These are phyloP conservation scores for Seiridium cupressi DNA, from an alignment of 2,329 filamentous ascomycete genomes.

Conservation along the genomic window DNA sequence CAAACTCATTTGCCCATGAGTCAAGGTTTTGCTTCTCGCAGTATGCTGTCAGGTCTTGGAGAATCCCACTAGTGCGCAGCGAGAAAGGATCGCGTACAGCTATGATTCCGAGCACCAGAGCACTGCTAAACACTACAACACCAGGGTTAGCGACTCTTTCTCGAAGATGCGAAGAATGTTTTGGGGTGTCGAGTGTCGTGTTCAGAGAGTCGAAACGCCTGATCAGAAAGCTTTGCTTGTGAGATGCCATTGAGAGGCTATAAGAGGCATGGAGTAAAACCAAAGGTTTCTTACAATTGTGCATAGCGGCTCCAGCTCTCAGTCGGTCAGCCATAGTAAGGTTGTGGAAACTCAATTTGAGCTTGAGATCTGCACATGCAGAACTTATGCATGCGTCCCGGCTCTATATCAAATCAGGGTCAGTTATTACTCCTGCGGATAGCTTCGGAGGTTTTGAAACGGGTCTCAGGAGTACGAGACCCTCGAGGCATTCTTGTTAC, in stretches of 20 bases:
- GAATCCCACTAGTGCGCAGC: slow-evolving; percentile 26
- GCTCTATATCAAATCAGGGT: slow-evolving; percentile 14
- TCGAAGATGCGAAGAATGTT: no score
- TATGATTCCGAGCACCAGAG: slow-evolving; percentile 34
- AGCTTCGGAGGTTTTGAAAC: no score
- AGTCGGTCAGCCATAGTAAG: no score
- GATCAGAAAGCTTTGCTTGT: slow-evolving; percentile 17
- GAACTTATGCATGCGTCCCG: slow-evolving; percentile 38
- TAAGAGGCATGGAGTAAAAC: no score
- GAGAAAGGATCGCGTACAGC: slow-evolving; percentile 31
- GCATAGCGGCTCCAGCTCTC: no score
- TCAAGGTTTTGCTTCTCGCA: slow-evolving; percentile 39
- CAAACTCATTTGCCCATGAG: slow-evolving; percentile 38
- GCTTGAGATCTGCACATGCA: slow-evolving; percentile 36
- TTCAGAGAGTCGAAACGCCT: no score
- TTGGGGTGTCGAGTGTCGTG: no score
- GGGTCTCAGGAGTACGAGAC: no score
- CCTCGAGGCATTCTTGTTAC: no score
- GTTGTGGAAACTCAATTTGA: slow-evolving; percentile 15
- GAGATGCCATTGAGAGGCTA: slow-evolving; percentile 15
- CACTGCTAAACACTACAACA: slow-evolving; percentile 35
- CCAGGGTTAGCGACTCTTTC: no score
- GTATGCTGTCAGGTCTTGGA: slow-evolving; percentile 37
- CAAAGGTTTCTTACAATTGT: no score
- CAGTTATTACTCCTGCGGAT: no score